A percentile compares a stretch with the other conserved stretches of the same genome.
phyloP scores from a whole-genome alignment of 2,329 filamentous ascomycete genomes.

The Xylariaceae sp. region DNA sequence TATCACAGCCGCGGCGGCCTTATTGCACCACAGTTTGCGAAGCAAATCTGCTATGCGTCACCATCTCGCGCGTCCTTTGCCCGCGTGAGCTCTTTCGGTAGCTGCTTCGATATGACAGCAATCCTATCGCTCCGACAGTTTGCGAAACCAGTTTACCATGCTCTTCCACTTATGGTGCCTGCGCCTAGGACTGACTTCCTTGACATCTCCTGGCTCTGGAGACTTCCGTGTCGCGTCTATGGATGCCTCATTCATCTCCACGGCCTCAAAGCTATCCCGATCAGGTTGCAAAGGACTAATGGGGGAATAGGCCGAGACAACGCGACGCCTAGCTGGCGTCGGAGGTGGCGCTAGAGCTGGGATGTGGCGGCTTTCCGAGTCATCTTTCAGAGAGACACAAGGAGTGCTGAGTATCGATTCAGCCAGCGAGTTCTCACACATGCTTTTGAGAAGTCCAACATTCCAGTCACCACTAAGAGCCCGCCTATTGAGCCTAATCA shows the following conservation, averaged over 20 bases:
- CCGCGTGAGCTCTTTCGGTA: neutral
- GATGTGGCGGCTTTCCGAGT: conserved; percentile 10
- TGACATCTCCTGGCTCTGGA: neutral
- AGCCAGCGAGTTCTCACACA: conserved; percentile 28
- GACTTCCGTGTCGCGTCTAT: neutral
- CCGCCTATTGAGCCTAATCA: conserved; percentile 30
- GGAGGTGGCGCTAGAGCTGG: conserved; percentile 29
- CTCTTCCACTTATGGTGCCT: conserved; percentile 40
- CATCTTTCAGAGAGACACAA: conserved; percentile 7
- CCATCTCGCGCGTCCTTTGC: neutral
- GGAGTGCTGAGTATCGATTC: conserved; percentile 24
- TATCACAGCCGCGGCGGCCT: neutral
- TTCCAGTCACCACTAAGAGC: conserved; percentile 43
- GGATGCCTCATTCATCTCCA: neutral
- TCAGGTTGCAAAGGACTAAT: conserved; percentile 23
- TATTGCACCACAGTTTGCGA: neutral
- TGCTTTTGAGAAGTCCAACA: conserved; percentile 29
- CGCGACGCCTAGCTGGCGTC: conserved; percentile 28
- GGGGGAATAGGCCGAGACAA: conserved; percentile 34
- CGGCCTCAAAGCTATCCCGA: neutral
- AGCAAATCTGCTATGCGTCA: neutral
- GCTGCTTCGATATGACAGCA: conserved; percentile 18
- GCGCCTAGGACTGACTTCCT: conserved; percentile 6
- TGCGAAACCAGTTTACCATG: conserved; percentile 44
- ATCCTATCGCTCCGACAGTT: conserved; percentile 42